Conservation (phyloP, 2,329 filamentous ascomycete genomes). For the Botrytis hyacinthi region DNA sequence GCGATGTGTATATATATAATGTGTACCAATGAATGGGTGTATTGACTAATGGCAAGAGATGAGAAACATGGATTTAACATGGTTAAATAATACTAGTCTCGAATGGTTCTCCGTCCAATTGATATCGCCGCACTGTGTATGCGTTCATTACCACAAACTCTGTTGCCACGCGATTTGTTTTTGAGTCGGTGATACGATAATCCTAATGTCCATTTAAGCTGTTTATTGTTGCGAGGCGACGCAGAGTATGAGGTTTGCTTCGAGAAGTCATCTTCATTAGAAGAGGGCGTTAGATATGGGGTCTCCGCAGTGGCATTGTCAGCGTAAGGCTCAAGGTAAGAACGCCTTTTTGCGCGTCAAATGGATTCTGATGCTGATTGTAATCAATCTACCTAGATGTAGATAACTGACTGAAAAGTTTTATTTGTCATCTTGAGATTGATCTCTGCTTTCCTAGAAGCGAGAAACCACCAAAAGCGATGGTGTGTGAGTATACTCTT, state of each 20-base stretch:
- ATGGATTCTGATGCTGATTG: background rate
- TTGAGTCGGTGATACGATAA: background rate
- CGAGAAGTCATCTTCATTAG: background rate
- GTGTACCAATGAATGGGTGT: background rate
- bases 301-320: background rate
- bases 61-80: background rate
- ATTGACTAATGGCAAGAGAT: background rate
- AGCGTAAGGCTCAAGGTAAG: background rate
- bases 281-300: too few relatives aligned
- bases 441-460: background rate
- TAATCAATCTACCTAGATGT: background rate
- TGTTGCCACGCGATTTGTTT: background rate
- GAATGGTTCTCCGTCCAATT: background rate
- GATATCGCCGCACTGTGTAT: background rate
- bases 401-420: background rate
- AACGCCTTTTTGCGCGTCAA: background rate
- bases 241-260: background rate
- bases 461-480: background rate
- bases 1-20: background rate
- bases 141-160: background rate
- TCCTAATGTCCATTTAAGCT: background rate
- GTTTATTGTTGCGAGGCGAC: background rate
- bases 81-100: background rate
- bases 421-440: background rate
- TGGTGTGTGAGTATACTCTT: background rate